Evolutionary conservation across 805 yeast species (phyloP).

Genomic region (Cyberlindnera americana): DNA sequence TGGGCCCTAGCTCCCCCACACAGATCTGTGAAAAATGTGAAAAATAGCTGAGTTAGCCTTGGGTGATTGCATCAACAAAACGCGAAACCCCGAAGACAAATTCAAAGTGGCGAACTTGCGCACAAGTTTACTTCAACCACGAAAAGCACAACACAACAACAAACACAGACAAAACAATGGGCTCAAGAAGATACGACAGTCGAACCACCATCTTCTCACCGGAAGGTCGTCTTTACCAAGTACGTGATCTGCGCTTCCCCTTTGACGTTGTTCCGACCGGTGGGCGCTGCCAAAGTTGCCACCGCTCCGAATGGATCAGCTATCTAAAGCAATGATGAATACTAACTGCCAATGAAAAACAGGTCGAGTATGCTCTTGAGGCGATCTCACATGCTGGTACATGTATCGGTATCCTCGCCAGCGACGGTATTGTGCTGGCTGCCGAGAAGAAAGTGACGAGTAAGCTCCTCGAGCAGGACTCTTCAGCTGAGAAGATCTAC

Average conservation of each 20-base stretch:
- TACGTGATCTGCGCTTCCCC: slow-evolving; percentile 29
- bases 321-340: no score
- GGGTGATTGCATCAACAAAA: no score
- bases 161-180: slow-evolving; percentile 45
- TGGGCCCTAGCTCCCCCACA: no score
- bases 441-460: slow-evolving; percentile 96
- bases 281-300: no score
- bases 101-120: slow-evolving; percentile 2
- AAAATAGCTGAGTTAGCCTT: no score
- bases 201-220: slow-evolving; percentile 99
- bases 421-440: slow-evolving; percentile 89
- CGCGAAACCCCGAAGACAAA: no score
- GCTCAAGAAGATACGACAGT: slow-evolving; percentile 97
- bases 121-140: no score
- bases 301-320: no score
- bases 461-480: slow-evolving; percentile 89
- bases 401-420: slow-evolving; percentile 86
- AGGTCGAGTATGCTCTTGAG: slow-evolving; percentile 94
- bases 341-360: slow-evolving; percentile 6
- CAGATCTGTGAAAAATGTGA: no score
- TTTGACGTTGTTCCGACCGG: neutral
- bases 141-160: neutral
- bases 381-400: slow-evolving; percentile 98
- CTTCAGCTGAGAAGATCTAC: slow-evolving; percentile 89
- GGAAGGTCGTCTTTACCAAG: slow-evolving; percentile 96